phyloP scores from a whole-genome alignment of 805 yeast species.

The Wickerhamomyces bovis region DNA sequence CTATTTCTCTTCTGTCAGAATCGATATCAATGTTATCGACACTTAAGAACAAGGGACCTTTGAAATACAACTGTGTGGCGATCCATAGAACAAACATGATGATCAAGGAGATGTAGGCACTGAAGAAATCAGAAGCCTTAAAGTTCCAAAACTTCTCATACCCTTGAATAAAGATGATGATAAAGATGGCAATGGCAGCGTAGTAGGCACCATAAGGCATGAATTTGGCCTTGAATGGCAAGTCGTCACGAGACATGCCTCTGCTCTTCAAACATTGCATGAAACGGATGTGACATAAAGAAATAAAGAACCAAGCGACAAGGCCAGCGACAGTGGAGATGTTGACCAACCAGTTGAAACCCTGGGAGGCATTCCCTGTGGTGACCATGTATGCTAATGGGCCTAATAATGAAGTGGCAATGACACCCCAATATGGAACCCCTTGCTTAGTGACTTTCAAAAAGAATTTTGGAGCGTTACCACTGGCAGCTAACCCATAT shows the following conservation, averaged over 20 bases:
- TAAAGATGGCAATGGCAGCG: conserved; percentile 44
- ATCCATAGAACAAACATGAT: conserved; percentile 52
- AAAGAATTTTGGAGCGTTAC: conserved; percentile 53
- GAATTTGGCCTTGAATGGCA: conserved; percentile 67
- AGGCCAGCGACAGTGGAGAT: conserved; percentile 72
- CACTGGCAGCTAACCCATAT: conserved; percentile 54
- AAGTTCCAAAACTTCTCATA: conserved; percentile 49
- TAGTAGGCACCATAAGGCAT: conserved; percentile 69
- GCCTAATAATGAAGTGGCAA: conserved; percentile 55
- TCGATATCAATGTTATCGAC: conserved; percentile 23
- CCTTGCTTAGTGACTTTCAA: conserved; percentile 46
- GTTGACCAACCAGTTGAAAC: conserved; percentile 67
- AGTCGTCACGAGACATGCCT: conserved; percentile 57
- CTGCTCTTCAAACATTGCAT: conserved; percentile 58
- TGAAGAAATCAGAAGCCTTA: conserved; percentile 54
- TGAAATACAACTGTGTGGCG: conserved; percentile 47
- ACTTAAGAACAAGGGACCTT: conserved; percentile 35
- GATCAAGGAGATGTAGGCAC: conserved; percentile 70
- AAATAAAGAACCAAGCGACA: conserved; percentile 65
- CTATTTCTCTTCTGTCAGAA: conserved; percentile 24
- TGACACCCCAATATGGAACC: conserved; percentile 56
- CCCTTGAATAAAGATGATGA: conserved; percentile 70
- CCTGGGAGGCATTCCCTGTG: conserved; percentile 47
- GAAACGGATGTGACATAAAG: conserved; percentile 65
- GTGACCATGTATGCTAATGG: conserved; percentile 53